phyloP scores from a whole-genome alignment of 352 stramenopile species.

The Phytopythium montanum region DNA sequence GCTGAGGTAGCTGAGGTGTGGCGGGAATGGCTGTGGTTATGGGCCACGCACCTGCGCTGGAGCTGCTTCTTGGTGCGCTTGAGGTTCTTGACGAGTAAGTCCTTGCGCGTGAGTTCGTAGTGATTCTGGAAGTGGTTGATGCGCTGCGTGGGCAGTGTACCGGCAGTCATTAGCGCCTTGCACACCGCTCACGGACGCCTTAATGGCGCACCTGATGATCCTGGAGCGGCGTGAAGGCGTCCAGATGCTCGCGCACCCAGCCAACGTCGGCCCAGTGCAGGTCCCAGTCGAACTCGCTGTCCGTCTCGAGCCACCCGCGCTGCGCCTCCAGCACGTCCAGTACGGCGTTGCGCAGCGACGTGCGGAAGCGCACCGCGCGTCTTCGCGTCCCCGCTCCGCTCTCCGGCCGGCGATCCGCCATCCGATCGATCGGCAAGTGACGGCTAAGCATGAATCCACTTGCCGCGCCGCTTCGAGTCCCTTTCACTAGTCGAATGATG shows the following conservation, averaged over 20 bases:
- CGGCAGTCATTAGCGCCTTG: conserved; percentile 59
- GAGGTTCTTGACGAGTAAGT: conserved; percentile 95
- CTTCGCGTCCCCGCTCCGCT: not conserved
- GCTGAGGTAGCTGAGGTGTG: conserved; percentile 4
- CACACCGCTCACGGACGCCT: conserved; percentile 31
- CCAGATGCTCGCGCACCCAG: conserved; percentile 89
- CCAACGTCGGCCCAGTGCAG: conserved; percentile 89
- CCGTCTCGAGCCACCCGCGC: conserved; percentile 89
- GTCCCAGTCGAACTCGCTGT: conserved; percentile 85
- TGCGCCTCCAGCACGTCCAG: conserved; percentile 65
- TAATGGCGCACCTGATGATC: conserved; percentile 58
- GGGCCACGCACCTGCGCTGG: conserved; percentile 28
- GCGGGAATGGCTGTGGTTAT: conserved; percentile 53
- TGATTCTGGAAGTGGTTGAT: conserved; percentile 91
- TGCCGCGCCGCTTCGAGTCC: not conserved
- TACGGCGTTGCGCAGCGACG: conserved; percentile 91
- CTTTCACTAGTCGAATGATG: not conserved
- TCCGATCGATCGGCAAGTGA: not conserved
- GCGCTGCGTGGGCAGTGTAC: conserved; percentile 30
- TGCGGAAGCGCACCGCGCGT: conserved; percentile 50
- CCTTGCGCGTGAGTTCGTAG: conserved; percentile 86
- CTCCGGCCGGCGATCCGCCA: conserved; percentile 1
- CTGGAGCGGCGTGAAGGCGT: conserved; percentile 39
- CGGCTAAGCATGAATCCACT: not conserved
- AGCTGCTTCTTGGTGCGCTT: conserved; percentile 84